These are phyloP conservation scores for Arctium minus DNA, from an alignment of 129 eudicot species.

Conservation along the genomic window DNA sequence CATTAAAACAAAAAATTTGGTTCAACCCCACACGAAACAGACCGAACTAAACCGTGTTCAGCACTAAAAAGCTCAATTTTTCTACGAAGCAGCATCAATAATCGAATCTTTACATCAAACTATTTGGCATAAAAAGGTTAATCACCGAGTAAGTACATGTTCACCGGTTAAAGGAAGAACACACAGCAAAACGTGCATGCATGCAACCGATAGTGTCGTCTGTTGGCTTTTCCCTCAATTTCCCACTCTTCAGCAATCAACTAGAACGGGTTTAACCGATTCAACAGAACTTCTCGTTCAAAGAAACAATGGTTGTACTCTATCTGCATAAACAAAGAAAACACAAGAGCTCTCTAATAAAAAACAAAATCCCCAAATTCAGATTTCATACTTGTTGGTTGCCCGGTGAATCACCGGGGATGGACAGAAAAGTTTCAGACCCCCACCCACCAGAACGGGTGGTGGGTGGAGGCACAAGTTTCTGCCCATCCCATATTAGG, in stretches of 20 bases:
- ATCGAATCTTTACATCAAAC: slow-evolving; percentile 24
- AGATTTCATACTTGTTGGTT: not conserved
- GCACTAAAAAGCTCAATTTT: slow-evolving; percentile 11
- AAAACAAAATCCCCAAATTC: not conserved
- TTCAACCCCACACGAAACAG: slow-evolving; percentile 8
- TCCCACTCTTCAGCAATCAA: not conserved
- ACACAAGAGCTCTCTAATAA: not conserved
- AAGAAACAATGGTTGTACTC: not conserved
- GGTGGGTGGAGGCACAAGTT: no score
- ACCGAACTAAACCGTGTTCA: not conserved
- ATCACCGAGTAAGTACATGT: slow-evolving; percentile 9
- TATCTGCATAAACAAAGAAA: not conserved
- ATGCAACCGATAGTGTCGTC: not conserved
- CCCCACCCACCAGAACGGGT: no score
- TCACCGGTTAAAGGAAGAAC: slow-evolving; percentile 15
- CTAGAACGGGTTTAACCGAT: not conserved
- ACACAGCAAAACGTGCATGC: not conserved
- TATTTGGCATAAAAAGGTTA: slow-evolving; percentile 17
- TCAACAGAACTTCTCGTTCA: not conserved
- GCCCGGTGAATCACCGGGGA: not conserved
- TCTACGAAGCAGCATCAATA: slow-evolving; percentile 12
- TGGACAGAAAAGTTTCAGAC: no score
- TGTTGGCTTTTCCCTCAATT: not conserved
- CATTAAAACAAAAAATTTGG: not conserved
- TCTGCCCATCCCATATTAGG: not conserved